phyloP scores from a whole-genome alignment of 2,329 filamentous ascomycete genomes.

The Epichloe glyceriae region DNA sequence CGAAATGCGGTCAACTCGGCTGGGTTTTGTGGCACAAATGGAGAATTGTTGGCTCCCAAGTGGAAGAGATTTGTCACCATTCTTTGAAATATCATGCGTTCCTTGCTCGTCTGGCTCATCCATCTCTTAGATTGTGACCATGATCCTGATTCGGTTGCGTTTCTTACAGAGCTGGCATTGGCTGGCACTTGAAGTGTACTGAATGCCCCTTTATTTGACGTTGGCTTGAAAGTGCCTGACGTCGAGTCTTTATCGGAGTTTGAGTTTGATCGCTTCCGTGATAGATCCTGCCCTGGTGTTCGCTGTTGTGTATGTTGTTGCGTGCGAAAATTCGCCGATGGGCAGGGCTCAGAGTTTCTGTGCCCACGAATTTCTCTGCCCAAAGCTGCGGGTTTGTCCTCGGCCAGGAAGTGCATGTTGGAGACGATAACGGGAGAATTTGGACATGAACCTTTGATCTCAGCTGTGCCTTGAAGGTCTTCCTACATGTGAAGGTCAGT shows the following conservation, averaged over 20 bases:
- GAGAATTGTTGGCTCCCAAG: conserved; percentile 23
- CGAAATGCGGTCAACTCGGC: conserved; percentile 22
- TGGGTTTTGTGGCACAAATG: conserved; percentile 23
- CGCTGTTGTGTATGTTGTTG: not conserved
- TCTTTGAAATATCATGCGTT: conserved; percentile 22
- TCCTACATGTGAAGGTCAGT: not conserved
- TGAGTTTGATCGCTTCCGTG: not conserved
- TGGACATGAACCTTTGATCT: not conserved
- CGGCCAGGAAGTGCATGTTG: not conserved
- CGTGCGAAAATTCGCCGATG: not conserved
- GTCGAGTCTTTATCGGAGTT: not conserved
- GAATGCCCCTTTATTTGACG: conserved; percentile 1
- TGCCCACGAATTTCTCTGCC: not conserved
- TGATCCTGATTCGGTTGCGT: conserved; percentile 12
- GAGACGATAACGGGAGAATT: not conserved
- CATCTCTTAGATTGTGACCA: conserved; percentile 28
- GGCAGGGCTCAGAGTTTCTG: not conserved
- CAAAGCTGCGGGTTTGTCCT: not conserved
- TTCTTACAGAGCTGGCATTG: not conserved
- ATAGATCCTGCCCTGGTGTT: not conserved
- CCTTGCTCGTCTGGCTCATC: conserved; percentile 22
- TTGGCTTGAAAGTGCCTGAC: not conserved
- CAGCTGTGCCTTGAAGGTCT: not conserved
- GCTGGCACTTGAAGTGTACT: not conserved
- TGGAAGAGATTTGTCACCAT: conserved; percentile 22